Percentiles rank a stretch among this genome's conserved stretches.
Evolutionary conservation across 2,329 filamentous ascomycete genomes (phyloP).

Genomic region (Fusarium nodosum): DNA sequence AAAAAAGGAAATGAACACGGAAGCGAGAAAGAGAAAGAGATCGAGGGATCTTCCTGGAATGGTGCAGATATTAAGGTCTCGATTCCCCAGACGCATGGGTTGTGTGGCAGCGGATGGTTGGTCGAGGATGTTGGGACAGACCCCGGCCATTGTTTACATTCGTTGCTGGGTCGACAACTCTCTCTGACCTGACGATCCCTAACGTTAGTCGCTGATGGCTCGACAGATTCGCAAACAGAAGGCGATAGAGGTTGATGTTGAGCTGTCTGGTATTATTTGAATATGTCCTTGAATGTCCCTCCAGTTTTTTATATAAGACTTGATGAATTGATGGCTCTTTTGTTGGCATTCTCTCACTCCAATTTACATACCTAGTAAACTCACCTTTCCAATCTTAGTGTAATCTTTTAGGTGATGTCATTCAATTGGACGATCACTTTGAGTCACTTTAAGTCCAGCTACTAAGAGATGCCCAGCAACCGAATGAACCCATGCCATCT

Average conservation of each 20-base stretch:
- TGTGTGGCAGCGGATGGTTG: conserved; percentile 52
- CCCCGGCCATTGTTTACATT: conserved; percentile 53
- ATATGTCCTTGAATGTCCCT: neutral
- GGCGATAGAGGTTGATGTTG: conserved; percentile 14
- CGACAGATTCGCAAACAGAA: conserved; percentile 34
- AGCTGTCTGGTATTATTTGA: conserved; percentile 4
- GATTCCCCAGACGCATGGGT: conserved; percentile 20
- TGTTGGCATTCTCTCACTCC: conserved; percentile 28
- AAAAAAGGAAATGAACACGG: conserved; percentile 20
- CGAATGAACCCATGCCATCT: conserved; percentile 9
- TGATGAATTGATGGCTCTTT: conserved; percentile 4
- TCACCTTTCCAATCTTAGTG: conserved; percentile 7
- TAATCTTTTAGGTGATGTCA: conserved; percentile 41
- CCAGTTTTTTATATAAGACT: conserved; percentile 18
- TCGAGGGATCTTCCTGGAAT: conserved; percentile 42
- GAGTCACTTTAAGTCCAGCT: neutral
- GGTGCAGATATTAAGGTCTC: conserved; percentile 44
- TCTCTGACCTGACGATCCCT: conserved; percentile 10
- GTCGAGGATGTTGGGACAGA: conserved; percentile 44
- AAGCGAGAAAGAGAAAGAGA: conserved; percentile 23
- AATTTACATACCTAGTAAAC: neutral
- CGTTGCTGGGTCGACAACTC: conserved; percentile 54
- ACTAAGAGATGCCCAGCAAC: conserved; percentile 34
- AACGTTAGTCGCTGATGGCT: neutral
- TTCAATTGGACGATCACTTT: conserved; percentile 16